Percentiles rank a stretch among this genome's conserved stretches.
These are phyloP conservation scores for Plasmopara viticola DNA, from an alignment of 352 stramenopile genomes.

Conservation along the genomic window DNA sequence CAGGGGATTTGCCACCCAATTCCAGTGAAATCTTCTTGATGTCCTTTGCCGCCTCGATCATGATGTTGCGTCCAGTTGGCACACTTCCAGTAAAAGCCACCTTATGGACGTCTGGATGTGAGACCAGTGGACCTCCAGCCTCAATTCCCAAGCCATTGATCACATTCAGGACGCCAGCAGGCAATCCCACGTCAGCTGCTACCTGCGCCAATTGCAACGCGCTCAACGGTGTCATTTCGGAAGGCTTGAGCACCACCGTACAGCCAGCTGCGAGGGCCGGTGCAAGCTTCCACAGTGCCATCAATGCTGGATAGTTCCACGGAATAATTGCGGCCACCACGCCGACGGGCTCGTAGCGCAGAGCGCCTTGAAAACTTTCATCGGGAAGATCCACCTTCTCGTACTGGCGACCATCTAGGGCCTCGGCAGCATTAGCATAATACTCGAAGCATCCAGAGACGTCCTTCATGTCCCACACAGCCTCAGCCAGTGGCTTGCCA, in stretches of 20 bases:
- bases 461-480: constrained; percentile 68
- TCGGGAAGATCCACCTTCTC: constrained; percentile 7
- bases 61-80: constrained; percentile 16
- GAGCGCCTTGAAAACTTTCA: constrained; percentile 20
- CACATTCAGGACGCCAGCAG: constrained; percentile 59
- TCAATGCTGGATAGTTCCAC: constrained; percentile 33
- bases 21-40: constrained; percentile 30
- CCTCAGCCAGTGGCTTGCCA: constrained; percentile 56
- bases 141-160: constrained; percentile 54
- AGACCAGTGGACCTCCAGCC: constrained; percentile 55
- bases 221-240: constrained; percentile 90
- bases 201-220: constrained; percentile 72
- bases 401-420: constrained; percentile 38
- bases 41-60: constrained; percentile 14
- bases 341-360: constrained; percentile 65
- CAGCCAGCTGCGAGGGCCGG: constrained; percentile 90
- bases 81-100: constrained; percentile 26
- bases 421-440: constrained; percentile 19
- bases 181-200: constrained; percentile 48
- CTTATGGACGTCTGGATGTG: constrained; percentile 38
- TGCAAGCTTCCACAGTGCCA: constrained; percentile 72
- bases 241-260: constrained; percentile 47
- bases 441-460: constrained; percentile 42
- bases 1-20: constrained; percentile 82
- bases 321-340: constrained; percentile 64